These are phyloP conservation scores for Hordeum pubiflorum DNA, from an alignment of 202 grass and related monocot species.

Conservation along the genomic window DNA sequence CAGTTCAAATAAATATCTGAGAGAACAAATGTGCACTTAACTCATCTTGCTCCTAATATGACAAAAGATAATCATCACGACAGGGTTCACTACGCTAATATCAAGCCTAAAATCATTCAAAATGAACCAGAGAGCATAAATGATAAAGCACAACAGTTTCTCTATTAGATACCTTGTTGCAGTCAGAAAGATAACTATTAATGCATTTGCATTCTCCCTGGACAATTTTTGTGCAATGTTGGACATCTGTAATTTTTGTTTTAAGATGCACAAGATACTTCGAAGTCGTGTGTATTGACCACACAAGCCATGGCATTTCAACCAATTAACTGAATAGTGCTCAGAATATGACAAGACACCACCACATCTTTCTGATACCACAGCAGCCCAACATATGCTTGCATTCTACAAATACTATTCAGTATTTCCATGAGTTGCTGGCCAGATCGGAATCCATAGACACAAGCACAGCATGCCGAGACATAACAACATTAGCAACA, in stretches of 20 bases:
- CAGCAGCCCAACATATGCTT: background rate
- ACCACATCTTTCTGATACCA: background rate
- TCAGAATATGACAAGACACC: background rate
- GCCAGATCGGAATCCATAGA: background rate
- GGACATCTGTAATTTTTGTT: background rate
- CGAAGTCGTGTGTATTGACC: background rate
- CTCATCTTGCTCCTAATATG: background rate
- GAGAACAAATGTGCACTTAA: background rate
- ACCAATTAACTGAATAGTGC: background rate
- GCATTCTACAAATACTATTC: background rate
- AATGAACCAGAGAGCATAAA: background rate
- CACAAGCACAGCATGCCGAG: background rate
- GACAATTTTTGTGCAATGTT: background rate
- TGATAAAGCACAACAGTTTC: background rate
- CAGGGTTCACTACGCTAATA: background rate
- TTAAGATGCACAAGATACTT: background rate
- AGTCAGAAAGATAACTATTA: background rate
- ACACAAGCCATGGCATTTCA: background rate
- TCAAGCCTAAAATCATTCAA: background rate
- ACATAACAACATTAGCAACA: background rate
- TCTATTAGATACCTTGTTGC: background rate
- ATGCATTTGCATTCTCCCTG: background rate
- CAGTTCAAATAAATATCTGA: conserved; percentile 3
- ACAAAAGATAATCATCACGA: background rate
- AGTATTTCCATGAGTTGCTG: background rate